These are phyloP conservation scores for Penicillium sclerotiorum DNA, from an alignment of 2,329 filamentous ascomycete genomes.

Conservation along the genomic window DNA sequence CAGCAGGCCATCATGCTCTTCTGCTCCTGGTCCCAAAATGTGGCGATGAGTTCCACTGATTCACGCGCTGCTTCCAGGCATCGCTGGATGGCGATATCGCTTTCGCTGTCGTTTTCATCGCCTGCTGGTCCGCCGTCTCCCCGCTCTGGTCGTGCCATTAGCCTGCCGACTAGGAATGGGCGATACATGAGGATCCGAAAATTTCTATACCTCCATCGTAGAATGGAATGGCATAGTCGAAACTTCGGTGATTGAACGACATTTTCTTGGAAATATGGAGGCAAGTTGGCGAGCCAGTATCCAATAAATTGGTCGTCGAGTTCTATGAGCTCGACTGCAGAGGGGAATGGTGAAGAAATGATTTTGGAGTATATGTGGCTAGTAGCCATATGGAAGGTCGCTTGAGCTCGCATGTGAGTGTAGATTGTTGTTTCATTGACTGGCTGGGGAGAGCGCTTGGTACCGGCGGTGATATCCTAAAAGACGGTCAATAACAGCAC, in stretches of 20 bases:
- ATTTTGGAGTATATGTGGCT: slow-evolving; percentile 37
- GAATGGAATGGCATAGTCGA: slow-evolving; percentile 28
- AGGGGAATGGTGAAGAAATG: slow-evolving; percentile 34
- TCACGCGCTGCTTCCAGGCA: slow-evolving; percentile 34
- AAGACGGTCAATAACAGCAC: background rate
- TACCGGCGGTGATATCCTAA: slow-evolving; percentile 21
- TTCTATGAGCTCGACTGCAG: slow-evolving; percentile 30
- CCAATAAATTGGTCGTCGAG: slow-evolving; percentile 32
- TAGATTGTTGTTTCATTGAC: slow-evolving; percentile 32
- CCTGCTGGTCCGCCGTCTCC: background rate
- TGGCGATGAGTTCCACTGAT: slow-evolving; percentile 32
- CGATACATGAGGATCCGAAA: slow-evolving; percentile 39
- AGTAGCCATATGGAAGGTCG: slow-evolving; percentile 32
- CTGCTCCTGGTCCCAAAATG: slow-evolving; percentile 29
- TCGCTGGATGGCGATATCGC: slow-evolving; percentile 21
- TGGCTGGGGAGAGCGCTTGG: slow-evolving; percentile 23
- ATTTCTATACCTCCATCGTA: slow-evolving; percentile 36
- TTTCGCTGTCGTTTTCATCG: slow-evolving; percentile 8
- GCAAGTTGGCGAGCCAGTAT: slow-evolving; percentile 29
- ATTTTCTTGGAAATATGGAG: slow-evolving; percentile 31
- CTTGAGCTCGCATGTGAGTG: slow-evolving; percentile 33
- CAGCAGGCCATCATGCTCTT: slow-evolving; percentile 33
- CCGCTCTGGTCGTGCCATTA: slow-evolving; percentile 14
- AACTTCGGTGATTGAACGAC: slow-evolving; percentile 22
- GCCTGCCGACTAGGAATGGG: slow-evolving; percentile 29